A percentile compares a stretch with the other conserved stretches of the same genome.
Conservation (phyloP, 2,329 filamentous ascomycete species). For the Neonectria ditissima region DNA sequence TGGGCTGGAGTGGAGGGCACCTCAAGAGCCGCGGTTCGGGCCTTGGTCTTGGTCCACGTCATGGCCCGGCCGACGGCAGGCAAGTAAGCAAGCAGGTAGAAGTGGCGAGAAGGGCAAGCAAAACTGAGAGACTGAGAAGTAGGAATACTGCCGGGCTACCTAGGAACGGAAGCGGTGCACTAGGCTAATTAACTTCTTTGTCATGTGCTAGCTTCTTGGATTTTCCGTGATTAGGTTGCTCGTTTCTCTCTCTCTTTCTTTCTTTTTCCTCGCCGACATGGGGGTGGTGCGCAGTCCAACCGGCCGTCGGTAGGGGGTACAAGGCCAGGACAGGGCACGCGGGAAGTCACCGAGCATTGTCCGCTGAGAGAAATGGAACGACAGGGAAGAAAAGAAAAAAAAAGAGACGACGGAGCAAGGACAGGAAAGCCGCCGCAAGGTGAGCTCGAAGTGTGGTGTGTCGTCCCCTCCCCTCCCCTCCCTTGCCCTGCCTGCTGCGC, state of each 20-base stretch:
- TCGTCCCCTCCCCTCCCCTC: not conserved
- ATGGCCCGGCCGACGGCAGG: conserved; percentile 17
- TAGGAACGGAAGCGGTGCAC: not conserved
- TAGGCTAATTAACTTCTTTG: too few relatives aligned
- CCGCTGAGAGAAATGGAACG: not conserved
- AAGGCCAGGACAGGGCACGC: conserved; percentile 5
- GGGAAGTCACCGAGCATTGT: conserved; percentile 13
- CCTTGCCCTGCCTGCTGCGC: not conserved
- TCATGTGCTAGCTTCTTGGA: too few relatives aligned
- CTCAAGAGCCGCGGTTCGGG: conserved; percentile 41
- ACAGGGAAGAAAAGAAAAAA: too few relatives aligned
- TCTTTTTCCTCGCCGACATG: not conserved
- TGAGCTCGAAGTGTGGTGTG: conserved; percentile 1
- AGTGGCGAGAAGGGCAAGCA: not conserved
- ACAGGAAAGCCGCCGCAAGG: not conserved
- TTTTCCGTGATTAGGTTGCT: not conserved
- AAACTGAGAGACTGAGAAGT: too few relatives aligned
- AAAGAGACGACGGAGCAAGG: not conserved
- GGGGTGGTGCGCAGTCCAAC: not conserved
- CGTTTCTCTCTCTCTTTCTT: not conserved
- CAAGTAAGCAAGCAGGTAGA: not conserved
- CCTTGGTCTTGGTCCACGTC: conserved; percentile 43
- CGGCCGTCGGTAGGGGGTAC: not conserved
- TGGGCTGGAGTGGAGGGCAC: conserved; percentile 10
- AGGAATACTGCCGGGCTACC: not conserved